phyloP scores from a whole-genome alignment of 306 rosid genomes.

The Gastrolobium villosum region DNA sequence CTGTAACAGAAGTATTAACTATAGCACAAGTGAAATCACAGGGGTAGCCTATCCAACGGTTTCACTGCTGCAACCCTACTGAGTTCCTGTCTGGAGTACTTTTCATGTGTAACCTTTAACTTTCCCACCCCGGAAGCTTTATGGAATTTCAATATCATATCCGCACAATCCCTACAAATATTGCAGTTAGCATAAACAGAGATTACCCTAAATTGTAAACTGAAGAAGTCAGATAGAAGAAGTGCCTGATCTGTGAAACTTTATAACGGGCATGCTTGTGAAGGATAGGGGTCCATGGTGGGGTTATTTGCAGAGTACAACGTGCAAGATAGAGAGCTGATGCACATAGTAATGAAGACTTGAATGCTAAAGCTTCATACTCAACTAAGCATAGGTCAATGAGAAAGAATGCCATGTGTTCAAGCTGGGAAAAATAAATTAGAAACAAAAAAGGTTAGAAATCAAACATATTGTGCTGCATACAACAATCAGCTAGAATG shows the following conservation, averaged over 20 bases:
- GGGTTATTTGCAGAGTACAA: slow-evolving; percentile 70
- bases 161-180: slow-evolving; percentile 70
- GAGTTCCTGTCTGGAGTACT: slow-evolving; percentile 66
- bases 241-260: slow-evolving; percentile 75
- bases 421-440: slow-evolving; percentile 64
- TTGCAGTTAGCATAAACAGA: slow-evolving; percentile 30
- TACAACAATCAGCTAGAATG: slow-evolving; percentile 25
- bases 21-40: slow-evolving; percentile 48
- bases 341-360: slow-evolving; percentile 87
- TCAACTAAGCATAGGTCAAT: slow-evolving; percentile 79
- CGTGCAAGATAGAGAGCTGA: slow-evolving; percentile 92
- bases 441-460: slow-evolving; percentile 43
- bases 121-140: slow-evolving; percentile 70
- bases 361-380: slow-evolving; percentile 80
- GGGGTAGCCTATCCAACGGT: slow-evolving; percentile 75
- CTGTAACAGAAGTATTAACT: slow-evolving; percentile 19
- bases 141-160: slow-evolving; percentile 78
- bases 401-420: slow-evolving; percentile 81
- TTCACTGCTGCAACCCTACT: slow-evolving; percentile 65
- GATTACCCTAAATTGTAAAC: slow-evolving; percentile 20
- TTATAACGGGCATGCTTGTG: slow-evolving; percentile 77
- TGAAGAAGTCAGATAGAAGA: not conserved
- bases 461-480: slow-evolving; percentile 23
- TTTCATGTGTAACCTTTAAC: slow-evolving; percentile 71
- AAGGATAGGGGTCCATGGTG: slow-evolving; percentile 82